These are phyloP conservation scores for Neurospora sp. DNA, from an alignment of 495 filamentous ascomycete species.

Conservation along the genomic window DNA sequence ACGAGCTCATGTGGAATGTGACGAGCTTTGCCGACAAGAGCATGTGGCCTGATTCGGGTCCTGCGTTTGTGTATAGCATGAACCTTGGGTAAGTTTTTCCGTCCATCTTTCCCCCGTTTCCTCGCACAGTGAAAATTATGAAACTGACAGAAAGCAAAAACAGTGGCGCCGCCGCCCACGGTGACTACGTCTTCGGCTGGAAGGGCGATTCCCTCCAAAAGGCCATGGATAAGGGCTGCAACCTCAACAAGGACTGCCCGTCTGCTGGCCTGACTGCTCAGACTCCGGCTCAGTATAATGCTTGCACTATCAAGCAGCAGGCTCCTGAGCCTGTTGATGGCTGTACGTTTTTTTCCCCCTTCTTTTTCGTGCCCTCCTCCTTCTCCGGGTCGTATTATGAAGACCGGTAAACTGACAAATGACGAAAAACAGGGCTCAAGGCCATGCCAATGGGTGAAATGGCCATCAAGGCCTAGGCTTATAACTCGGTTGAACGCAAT, in stretches of 20 bases:
- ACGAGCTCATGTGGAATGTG: conserved; percentile 59
- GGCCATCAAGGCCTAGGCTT: conserved; percentile 38
- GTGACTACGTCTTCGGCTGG: conserved; percentile 78
- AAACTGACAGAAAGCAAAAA: not conserved
- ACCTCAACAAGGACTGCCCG: conserved; percentile 40
- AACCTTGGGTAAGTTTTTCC: conserved; percentile 36
- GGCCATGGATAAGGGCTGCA: conserved; percentile 52
- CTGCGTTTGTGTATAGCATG: conserved; percentile 42
- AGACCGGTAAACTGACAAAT: not conserved
- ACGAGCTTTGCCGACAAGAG: conserved; percentile 41
- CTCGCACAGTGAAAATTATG: conserved; percentile 1
- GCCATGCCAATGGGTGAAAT: conserved; percentile 42
- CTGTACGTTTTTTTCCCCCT: conserved; percentile 26
- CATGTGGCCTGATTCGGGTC: conserved; percentile 49
- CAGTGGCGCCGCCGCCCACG: conserved; percentile 47
- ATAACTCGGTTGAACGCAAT: not conserved
- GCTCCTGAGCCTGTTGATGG: conserved; percentile 41
- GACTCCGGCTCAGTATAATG: conserved; percentile 33
- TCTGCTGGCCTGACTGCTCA: conserved; percentile 36
- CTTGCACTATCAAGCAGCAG: conserved; percentile 39
- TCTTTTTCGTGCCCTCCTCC: not conserved
- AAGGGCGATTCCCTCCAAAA: conserved; percentile 52
- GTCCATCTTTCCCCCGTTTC: not conserved
- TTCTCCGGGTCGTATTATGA: too few relatives aligned
- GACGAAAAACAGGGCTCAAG: conserved; percentile 30